Base-by-base conservation (phyloP, 768 basidiomycete species). In the Suillus subaureus region DNA sequence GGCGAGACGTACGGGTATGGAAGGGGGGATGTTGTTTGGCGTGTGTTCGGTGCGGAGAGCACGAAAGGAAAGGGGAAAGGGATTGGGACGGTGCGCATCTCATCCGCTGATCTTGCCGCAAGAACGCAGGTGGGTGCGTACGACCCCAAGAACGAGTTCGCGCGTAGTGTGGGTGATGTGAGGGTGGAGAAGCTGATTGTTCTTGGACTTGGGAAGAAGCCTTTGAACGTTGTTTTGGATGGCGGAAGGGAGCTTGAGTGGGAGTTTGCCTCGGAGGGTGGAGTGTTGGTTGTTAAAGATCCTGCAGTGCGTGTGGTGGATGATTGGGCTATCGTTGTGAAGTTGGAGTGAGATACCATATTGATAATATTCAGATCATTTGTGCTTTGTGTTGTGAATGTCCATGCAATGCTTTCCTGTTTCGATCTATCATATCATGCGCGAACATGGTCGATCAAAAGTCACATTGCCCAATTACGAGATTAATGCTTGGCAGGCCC, bases 161-260 rank as follows among this genome's bases (percentile, higher is more conserved):
- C 90, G 62, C 79, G 82, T 77, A 84, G 74, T 63, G 81, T 97
- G 40, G 81, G 73, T 52, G 69, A 60, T 6, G 94, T 98, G 64
- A 81, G 89, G 57, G 88, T 98, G 21, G 96, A 97, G 78, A 87
- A 88, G 77, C 74, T 99, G 28, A 83, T 96, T 52, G 81, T 98
- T 4, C 76, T 94, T 6, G 97, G 97, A 2, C 77, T 97, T 66
- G 73, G 77, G 23, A 72, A 65, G 37, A 86, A 85, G 75, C 96
- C 96, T 4, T 79, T 74, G 55, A 83, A 79, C 56, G 88, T 96
- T 35, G 85, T 79, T 70, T 72, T 84, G 45, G 83, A 83, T 67
- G 61, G 61, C 18, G 83, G 81, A 39, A 71, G 61, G 39, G 84
- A 84, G 54, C 77, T 96, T 64, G 83, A 85, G 49, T 98, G 90